These are phyloP conservation scores for Microdochium nivale DNA, from an alignment of 2,329 filamentous ascomycete species.

Conservation along the genomic window DNA sequence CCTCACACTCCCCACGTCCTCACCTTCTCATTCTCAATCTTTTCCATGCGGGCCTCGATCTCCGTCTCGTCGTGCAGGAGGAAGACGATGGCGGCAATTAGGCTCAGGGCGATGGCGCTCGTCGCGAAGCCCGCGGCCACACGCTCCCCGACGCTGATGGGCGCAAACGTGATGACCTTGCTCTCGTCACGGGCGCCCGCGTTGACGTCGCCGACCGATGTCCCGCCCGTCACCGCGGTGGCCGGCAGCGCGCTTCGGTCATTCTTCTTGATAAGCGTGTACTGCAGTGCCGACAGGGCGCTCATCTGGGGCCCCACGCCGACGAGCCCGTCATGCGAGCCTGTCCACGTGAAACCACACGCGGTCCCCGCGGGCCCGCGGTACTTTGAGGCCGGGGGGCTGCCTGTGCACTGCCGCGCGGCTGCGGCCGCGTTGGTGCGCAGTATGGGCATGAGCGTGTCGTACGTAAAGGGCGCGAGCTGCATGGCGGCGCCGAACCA, in stretches of 20 bases:
- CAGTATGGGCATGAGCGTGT: conserved; percentile 42
- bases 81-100: conserved; percentile 42
- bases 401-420: conserved; percentile 40
- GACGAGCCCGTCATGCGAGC: conserved; percentile 45
- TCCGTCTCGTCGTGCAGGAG: conserved; percentile 26
- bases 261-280: conserved; percentile 40
- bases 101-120: conserved; percentile 35
- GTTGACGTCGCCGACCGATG: conserved; percentile 39
- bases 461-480: conserved; percentile 43
- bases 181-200: conserved; percentile 27
- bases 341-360: conserved; percentile 61
- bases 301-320: conserved; percentile 67
- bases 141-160: conserved; percentile 40
- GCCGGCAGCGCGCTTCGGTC: conserved; percentile 29
- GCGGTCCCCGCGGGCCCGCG: conserved; percentile 47
- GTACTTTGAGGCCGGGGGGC: conserved; percentile 28
- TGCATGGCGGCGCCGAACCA: conserved; percentile 52
- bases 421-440: conserved; percentile 42
- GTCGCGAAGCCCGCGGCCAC: conserved; percentile 50
- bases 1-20: background rate
- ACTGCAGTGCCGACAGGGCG: conserved; percentile 54
- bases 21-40: background rate
- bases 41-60: background rate
- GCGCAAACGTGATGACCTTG: conserved; percentile 16
- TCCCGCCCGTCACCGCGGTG: conserved; percentile 50